A percentile compares a stretch with the other conserved stretches of the same genome.
phyloP scores from a whole-genome alignment of 2,329 filamentous ascomycete genomes.

The Calonectria pseudoturangicola region DNA sequence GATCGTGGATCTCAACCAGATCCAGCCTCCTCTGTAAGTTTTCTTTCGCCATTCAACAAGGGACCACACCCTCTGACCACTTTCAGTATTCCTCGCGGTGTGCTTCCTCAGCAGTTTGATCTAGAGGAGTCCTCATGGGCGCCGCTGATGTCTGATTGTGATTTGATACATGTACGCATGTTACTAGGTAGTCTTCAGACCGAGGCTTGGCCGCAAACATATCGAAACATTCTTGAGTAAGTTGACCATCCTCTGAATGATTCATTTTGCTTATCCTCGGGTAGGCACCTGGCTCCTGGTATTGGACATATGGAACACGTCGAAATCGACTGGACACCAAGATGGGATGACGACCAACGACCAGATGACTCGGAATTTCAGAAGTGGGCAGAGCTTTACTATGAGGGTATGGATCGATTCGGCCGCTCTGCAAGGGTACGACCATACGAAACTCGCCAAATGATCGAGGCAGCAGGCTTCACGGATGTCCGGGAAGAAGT shows the following conservation, averaged over 20 bases:
- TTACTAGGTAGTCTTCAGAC: slow-evolving; percentile 85
- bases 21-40: slow-evolving; percentile 63
- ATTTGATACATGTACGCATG: slow-evolving; percentile 89
- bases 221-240: slow-evolving; percentile 80
- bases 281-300: slow-evolving; percentile 84
- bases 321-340: slow-evolving; percentile 89
- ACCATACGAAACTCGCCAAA: slow-evolving; percentile 69
- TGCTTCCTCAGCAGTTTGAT: slow-evolving; percentile 76
- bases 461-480: slow-evolving; percentile 84
- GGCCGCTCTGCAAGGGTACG: slow-evolving; percentile 79
- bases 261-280: slow-evolving; percentile 38
- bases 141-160: slow-evolving; percentile 72
- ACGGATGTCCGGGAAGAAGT: slow-evolving; percentile 84
- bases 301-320: slow-evolving; percentile 88
- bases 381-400: slow-evolving; percentile 82
- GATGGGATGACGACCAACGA: slow-evolving; percentile 80
- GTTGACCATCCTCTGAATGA: slow-evolving; percentile 52
- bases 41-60: neutral
- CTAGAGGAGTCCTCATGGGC: slow-evolving; percentile 83
- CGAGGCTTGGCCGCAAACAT: slow-evolving; percentile 81
- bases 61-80: slow-evolving; percentile 42
- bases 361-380: slow-evolving; percentile 74
- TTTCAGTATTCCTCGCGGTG: slow-evolving; percentile 80
- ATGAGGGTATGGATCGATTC: slow-evolving; percentile 79
- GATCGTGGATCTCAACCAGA: slow-evolving; percentile 63